Evolutionary conservation across 2,329 filamentous ascomycete genomes (phyloP).

Genomic region (Colletotrichum camelliae): DNA sequence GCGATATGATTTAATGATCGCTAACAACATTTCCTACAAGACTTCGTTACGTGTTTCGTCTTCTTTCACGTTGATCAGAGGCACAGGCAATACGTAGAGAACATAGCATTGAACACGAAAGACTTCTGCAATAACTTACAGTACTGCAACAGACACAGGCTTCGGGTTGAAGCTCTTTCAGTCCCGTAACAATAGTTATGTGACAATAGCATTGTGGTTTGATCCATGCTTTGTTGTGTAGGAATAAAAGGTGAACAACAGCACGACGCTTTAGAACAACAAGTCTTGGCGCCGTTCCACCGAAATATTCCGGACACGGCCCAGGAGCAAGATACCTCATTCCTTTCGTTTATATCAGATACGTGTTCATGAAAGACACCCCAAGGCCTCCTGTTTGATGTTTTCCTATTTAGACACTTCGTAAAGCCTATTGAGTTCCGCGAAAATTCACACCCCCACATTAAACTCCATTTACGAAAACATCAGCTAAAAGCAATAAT

Average conservation of each 20-base stretch:
- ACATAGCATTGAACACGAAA: neutral
- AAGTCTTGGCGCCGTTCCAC: too few species aligned
- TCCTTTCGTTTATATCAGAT: too few species aligned
- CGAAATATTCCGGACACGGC: neutral
- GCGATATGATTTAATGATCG: too few species aligned
- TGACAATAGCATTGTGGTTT: neutral
- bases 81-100: neutral
- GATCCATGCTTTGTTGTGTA: neutral
- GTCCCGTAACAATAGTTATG: neutral
- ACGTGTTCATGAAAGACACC: neutral
- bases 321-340: neutral
- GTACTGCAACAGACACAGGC: neutral
- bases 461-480: neutral
- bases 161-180: neutral
- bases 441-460: neutral
- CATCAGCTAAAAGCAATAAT: neutral
- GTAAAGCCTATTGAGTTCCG: neutral
- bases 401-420: neutral
- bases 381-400: neutral
- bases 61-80: neutral
- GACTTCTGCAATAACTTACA: neutral
- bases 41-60: rapidly evolving
- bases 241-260: too few species aligned
- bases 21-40: neutral
- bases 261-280: too few species aligned